Conservation (phyloP, 371 early-diverging fungal species). For the Syncephalastrum sp. region DNA sequence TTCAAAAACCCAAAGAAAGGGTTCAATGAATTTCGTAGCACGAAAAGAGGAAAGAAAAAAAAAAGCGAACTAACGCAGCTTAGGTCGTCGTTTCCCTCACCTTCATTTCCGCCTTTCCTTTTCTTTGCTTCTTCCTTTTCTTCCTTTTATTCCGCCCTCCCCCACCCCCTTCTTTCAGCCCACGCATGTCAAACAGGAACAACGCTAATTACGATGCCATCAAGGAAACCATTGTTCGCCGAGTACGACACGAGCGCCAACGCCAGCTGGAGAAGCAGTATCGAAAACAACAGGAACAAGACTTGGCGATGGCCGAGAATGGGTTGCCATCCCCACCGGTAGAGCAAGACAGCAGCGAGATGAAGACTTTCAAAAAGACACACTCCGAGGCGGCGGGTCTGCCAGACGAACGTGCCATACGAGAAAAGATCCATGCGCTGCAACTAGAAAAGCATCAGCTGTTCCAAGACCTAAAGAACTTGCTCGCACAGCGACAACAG, state of each 20-base stretch:
- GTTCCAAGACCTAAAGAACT: conserved; percentile 40
- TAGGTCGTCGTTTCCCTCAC: no score
- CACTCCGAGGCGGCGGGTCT: neutral
- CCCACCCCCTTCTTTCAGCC: no score
- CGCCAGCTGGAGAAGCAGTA: conserved; percentile 9
- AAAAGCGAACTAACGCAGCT: no score
- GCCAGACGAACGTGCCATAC: conserved; percentile 24
- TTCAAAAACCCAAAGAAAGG: no score
- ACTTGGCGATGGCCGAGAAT: conserved; percentile 21
- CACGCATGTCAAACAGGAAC: no score
- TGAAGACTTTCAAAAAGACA: no score
- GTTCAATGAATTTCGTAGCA: no score
- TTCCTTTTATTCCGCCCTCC: no score
- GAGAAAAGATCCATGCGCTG: conserved; percentile 29
- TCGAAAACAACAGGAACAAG: conserved; percentile 1
- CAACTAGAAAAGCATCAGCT: conserved; percentile 39
- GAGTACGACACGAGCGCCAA: conserved; percentile 30
- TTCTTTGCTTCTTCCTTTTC: no score
- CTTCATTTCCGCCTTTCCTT: no score
- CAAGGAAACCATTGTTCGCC: conserved; percentile 30
- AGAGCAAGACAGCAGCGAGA: conserved; percentile 11
- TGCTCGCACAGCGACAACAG: conserved; percentile 19
- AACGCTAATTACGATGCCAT: conserved; percentile 30
- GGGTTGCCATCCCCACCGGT: conserved; percentile 45
- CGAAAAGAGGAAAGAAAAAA: no score